Evolutionary conservation across 2,329 filamentous ascomycete genomes (phyloP).

Genomic region (Ceratocystis eucalypticola): DNA sequence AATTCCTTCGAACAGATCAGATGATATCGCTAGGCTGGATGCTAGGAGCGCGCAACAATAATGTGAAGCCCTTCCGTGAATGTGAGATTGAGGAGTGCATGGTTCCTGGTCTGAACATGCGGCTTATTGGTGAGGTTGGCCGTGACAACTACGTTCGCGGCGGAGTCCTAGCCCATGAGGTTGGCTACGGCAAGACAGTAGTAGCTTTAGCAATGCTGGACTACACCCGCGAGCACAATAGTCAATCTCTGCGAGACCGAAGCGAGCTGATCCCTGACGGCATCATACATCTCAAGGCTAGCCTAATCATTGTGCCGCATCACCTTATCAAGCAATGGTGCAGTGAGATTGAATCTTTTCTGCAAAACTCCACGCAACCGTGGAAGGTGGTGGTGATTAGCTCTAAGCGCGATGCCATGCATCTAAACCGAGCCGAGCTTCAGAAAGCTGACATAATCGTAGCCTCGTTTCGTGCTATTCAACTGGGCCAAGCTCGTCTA

Average conservation of each 20-base stretch:
- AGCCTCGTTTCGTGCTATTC: constrained; percentile 22
- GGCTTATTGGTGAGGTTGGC: constrained; percentile 26
- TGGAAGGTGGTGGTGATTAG: constrained; percentile 24
- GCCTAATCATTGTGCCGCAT: constrained; percentile 30
- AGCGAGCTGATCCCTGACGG: background rate
- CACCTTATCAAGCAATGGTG: constrained; percentile 32
- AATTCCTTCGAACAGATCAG: constrained; percentile 22
- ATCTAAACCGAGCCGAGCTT: constrained; percentile 20
- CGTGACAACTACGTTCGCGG: constrained; percentile 25
- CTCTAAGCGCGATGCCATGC: constrained; percentile 6
- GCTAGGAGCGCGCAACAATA: constrained; percentile 21
- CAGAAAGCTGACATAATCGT: constrained; percentile 29
- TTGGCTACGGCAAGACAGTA: constrained; percentile 35
- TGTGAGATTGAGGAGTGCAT: constrained; percentile 30
- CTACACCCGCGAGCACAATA: constrained; percentile 20
- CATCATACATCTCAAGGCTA: constrained; percentile 25
- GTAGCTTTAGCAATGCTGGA: constrained; percentile 30
- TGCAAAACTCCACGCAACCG: constrained; percentile 18
- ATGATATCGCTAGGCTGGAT: constrained; percentile 23
- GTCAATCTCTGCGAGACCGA: constrained; percentile 22
- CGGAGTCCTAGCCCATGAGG: constrained; percentile 32
- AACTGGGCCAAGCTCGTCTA: constrained; percentile 10
- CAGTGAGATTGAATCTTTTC: constrained; percentile 26
- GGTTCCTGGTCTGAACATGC: constrained; percentile 25
- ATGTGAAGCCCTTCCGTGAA: constrained; percentile 22